Percentiles rank a stretch among this genome's conserved stretches.
Evolutionary conservation across 2,329 filamentous ascomycete species (phyloP).

Genomic region (Diaporthe nobilis): DNA sequence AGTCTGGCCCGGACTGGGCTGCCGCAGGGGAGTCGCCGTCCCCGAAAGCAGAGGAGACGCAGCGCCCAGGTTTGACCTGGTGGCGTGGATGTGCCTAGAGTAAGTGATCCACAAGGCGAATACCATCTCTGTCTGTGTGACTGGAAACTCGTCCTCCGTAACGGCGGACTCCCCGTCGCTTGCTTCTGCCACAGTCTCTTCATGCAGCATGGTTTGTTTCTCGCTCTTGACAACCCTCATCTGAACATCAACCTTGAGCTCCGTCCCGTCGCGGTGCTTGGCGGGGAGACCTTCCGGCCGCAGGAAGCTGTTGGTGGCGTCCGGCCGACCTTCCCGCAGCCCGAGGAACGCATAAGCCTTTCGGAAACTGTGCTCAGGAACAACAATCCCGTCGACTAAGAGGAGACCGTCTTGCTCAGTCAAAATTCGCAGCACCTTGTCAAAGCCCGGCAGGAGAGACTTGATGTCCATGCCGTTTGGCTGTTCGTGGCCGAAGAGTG

Average conservation of each 20-base stretch:
- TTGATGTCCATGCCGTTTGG: constrained; percentile 86
- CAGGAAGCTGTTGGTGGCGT: constrained; percentile 84
- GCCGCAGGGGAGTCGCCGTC: constrained; percentile 79
- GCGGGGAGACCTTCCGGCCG: constrained; percentile 88
- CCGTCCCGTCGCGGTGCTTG: constrained; percentile 89
- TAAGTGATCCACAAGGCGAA: constrained; percentile 99
- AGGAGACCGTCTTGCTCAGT: constrained; percentile 88
- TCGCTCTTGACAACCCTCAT: constrained; percentile 97
- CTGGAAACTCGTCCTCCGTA: constrained; percentile 61
- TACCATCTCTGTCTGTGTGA: constrained; percentile 80
- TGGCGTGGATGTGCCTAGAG: constrained; percentile 89
- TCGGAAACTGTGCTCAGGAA: constrained; percentile 96
- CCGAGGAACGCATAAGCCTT: constrained; percentile 88
- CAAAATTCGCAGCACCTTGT: constrained; percentile 84
- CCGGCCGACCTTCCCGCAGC: constrained; percentile 84
- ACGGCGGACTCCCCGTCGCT: constrained; percentile 65
- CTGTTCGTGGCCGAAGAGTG: constrained; percentile 89
- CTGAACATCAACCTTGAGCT: constrained; percentile 95
- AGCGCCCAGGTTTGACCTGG: constrained; percentile 70
- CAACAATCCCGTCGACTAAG: constrained; percentile 92
- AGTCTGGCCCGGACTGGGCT: constrained; percentile 83
- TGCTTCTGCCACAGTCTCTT: constrained; percentile 75
- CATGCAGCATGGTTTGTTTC: constrained; percentile 71
- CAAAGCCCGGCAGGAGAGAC: constrained; percentile 88
- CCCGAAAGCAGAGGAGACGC: constrained; percentile 76